Evolutionary conservation across 768 basidiomycete genomes (phyloP).

Genomic region (Asterophora lycoperdoides): DNA sequence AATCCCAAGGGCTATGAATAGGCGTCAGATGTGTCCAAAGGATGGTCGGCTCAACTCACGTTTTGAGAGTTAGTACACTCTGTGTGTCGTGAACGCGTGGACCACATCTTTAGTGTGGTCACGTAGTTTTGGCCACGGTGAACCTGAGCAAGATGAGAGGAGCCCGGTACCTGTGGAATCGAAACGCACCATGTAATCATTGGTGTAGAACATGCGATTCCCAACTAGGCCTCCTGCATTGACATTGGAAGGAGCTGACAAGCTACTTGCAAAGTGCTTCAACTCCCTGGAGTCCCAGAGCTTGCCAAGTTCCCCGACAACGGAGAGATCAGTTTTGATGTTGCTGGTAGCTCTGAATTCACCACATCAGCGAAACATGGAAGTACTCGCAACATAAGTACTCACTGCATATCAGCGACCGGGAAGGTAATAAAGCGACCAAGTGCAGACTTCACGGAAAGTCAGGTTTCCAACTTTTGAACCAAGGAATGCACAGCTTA

Average conservation of each 20-base stretch:
- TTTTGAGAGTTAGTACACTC: slow-evolving; percentile 67
- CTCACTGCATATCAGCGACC: slow-evolving; percentile 42
- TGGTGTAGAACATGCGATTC: slow-evolving; percentile 61
- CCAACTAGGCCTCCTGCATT: slow-evolving; percentile 53
- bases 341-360: slow-evolving; percentile 46
- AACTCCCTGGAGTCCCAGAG: slow-evolving; percentile 25
- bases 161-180: background rate
- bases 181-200: slow-evolving; percentile 61
- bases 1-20: slow-evolving; percentile 53
- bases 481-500: slow-evolving; percentile 29
- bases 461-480: slow-evolving; percentile 13
- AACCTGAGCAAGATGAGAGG: slow-evolving; percentile 35
- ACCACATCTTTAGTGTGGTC: slow-evolving; percentile 61
- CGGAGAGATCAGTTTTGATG: slow-evolving; percentile 54
- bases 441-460: slow-evolving; percentile 28
- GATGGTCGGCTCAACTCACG: slow-evolving; percentile 24
- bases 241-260: slow-evolving; percentile 39
- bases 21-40: background rate
- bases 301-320: slow-evolving; percentile 14
- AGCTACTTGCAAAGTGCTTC: slow-evolving; percentile 31
- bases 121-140: slow-evolving; percentile 59
- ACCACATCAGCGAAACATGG: background rate
- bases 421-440: slow-evolving; percentile 72
- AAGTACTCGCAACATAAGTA: slow-evolving; percentile 22
- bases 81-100: slow-evolving; percentile 52